Base-by-base conservation (phyloP, 768 basidiomycete species). In the Artomyces pyxidatus region DNA sequence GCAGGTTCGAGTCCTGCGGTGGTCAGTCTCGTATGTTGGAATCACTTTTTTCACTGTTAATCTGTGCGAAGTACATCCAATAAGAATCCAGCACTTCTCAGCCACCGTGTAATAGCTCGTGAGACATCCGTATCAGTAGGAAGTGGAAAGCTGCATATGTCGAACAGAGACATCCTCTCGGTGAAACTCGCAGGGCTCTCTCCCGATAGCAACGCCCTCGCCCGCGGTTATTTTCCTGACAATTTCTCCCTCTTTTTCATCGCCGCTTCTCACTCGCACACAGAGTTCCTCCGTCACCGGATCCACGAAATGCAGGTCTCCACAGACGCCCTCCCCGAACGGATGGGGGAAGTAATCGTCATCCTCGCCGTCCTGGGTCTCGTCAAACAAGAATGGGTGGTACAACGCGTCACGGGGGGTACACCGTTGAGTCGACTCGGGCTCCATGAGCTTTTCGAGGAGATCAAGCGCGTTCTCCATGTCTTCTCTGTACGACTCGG, bases 1-100 rank as follows among this genome's bases (percentile, higher is more conserved):
- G 86, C 85, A 88, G 86, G 87, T 88, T 88, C 86, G 85, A 88
- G 84, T 85, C 86, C 86, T 87, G 86, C 84, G 81, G 84, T 85
- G 82, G 53, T 57, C 56, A 57, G n/a, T n/a, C n/a, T n/a, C n/a
- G n/a, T n/a, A n/a, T n/a, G n/a, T n/a, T n/a, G n/a, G n/a, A n/a
- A n/a, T n/a, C n/a, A n/a, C n/a, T n/a, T n/a, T n/a, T n/a, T n/a
- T n/a, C n/a, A n/a, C n/a, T n/a, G n/a, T n/a, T n/a, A n/a, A n/a
- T n/a, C n/a, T n/a, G n/a, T n/a, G n/a, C n/a, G n/a, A n/a, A n/a
- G n/a, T n/a, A n/a, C n/a, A n/a, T n/a, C n/a, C n/a, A n/a, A n/a
- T n/a, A n/a, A n/a, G n/a, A n/a, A n/a, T n/a, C n/a, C n/a, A n/a
- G n/a, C n/a, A n/a, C n/a, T n/a, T n/a, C n/a, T n/a, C n/a, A n/a